phyloP scores from a whole-genome alignment of 306 rosid species.

The Luffa aegyptiaca region DNA sequence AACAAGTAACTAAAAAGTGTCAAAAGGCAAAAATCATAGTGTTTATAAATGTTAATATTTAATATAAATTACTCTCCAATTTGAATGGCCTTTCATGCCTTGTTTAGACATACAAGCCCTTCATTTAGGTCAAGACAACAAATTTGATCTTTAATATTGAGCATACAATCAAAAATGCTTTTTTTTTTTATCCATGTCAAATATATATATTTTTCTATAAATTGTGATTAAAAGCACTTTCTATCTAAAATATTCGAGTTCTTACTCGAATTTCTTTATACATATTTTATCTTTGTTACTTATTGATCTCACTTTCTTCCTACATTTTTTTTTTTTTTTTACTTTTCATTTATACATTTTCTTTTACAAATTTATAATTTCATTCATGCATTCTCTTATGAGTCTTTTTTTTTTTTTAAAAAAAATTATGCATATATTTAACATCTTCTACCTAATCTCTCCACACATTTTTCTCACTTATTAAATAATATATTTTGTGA shows the following conservation, averaged over 20 bases:
- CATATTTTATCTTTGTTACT: neutral
- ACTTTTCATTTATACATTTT: neutral
- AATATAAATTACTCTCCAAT: neutral
- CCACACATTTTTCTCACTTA: neutral
- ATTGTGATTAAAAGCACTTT: neutral
- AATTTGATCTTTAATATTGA: neutral
- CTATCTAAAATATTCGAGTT: neutral
- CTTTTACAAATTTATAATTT: neutral
- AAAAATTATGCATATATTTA: neutral
- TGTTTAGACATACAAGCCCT: neutral
- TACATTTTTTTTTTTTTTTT: neutral
- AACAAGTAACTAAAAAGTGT: constrained; percentile 21
- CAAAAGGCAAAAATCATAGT: neutral
- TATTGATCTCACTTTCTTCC: neutral
- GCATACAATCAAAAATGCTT: neutral
- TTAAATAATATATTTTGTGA: too few relatives aligned
- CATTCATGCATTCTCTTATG: neutral
- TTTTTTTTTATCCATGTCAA: neutral
- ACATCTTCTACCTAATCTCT: neutral
- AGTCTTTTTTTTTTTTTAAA: neutral
- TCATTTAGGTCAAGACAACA: neutral
- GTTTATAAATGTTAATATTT: neutral
- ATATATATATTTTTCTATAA: too few relatives aligned
- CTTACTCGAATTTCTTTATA: neutral
- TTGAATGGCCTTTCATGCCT: constrained; percentile 15